Conservation (phyloP, 768 basidiomycete species). For the Mycena maculata region DNA sequence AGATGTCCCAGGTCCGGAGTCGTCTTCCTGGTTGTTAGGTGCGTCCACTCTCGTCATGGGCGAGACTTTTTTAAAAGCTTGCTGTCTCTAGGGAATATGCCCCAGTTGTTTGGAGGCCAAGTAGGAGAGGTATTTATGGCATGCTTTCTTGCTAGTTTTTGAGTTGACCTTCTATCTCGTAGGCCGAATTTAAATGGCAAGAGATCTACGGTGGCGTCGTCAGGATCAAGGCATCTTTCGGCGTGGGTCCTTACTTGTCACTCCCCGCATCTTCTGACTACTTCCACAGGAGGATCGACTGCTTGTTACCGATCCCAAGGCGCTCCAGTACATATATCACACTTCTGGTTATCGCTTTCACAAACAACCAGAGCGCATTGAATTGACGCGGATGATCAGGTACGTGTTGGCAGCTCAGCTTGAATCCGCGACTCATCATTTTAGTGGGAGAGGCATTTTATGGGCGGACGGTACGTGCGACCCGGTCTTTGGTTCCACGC, state of each 20-base stretch:
- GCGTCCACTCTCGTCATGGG: not conserved
- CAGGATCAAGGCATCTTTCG: constrained; percentile 51
- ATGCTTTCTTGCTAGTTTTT: constrained; percentile 18
- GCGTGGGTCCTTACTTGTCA: constrained; percentile 41
- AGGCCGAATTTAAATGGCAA: constrained; percentile 60
- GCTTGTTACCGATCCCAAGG: constrained; percentile 61
- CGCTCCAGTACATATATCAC: constrained; percentile 57
- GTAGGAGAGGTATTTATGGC: constrained; percentile 45
- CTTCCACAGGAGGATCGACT: constrained; percentile 55
- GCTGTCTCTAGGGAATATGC: constrained; percentile 40
- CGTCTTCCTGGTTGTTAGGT: constrained; percentile 56
- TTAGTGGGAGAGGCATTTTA: constrained; percentile 39
- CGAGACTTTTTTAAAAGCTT: not conserved
- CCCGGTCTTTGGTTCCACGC: not conserved
- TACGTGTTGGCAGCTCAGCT: not conserved
- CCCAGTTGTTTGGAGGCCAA: constrained; percentile 46
- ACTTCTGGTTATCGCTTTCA: constrained; percentile 56
- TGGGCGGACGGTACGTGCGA: constrained; percentile 46
- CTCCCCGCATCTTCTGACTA: constrained; percentile 7
- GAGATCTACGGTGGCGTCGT: constrained; percentile 55
- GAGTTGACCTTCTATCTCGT: constrained; percentile 26
- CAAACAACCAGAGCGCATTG: constrained; percentile 53
- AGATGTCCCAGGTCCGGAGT: constrained; percentile 49
- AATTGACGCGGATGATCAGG: constrained; percentile 47
- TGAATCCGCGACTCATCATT: constrained; percentile 18